These are phyloP conservation scores for Rhexocercosporidium sp. DNA, from an alignment of 2,329 filamentous ascomycete genomes.

Conservation along the genomic window DNA sequence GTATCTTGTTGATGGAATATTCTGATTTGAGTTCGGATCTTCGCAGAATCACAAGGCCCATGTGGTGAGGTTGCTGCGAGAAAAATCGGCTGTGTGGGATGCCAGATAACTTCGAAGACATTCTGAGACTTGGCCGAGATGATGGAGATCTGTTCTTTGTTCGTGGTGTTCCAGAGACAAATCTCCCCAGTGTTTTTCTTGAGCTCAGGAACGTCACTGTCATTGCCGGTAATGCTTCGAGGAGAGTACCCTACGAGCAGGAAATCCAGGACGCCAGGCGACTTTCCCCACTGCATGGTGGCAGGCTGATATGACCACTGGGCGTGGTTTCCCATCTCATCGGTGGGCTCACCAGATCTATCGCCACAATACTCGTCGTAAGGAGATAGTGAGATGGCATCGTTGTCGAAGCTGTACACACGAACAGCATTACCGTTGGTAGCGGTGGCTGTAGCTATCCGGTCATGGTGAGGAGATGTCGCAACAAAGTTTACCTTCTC, in stretches of 20 bases:
- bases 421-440: conserved; percentile 59
- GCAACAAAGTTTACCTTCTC: conserved; percentile 68
- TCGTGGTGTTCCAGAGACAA: conserved; percentile 60
- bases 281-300: conserved; percentile 65
- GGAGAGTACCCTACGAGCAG: conserved; percentile 69
- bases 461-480: conserved; percentile 50
- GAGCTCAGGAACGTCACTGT: conserved; percentile 61
- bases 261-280: conserved; percentile 52
- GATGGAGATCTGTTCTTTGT: conserved; percentile 49
- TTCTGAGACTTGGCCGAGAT: conserved; percentile 60
- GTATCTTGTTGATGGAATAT: conserved; percentile 52
- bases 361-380: conserved; percentile 40
- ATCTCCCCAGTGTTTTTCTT: conserved; percentile 64
- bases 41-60: conserved; percentile 48
- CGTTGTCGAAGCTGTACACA: conserved; percentile 54
- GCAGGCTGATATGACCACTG: conserved; percentile 69
- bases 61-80: conserved; percentile 62
- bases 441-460: conserved; percentile 65
- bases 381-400: conserved; percentile 42
- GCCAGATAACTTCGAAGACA: conserved; percentile 69
- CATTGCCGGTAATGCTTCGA: conserved; percentile 56
- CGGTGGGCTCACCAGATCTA: conserved; percentile 32
- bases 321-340: conserved; percentile 29
- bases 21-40: conserved; percentile 60
- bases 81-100: conserved; percentile 59